Percentiles rank a stretch among this genome's conserved stretches.
These are phyloP conservation scores for Amaranthus cruentus DNA, from an alignment of 148 eudicot species.

Conservation along the genomic window DNA sequence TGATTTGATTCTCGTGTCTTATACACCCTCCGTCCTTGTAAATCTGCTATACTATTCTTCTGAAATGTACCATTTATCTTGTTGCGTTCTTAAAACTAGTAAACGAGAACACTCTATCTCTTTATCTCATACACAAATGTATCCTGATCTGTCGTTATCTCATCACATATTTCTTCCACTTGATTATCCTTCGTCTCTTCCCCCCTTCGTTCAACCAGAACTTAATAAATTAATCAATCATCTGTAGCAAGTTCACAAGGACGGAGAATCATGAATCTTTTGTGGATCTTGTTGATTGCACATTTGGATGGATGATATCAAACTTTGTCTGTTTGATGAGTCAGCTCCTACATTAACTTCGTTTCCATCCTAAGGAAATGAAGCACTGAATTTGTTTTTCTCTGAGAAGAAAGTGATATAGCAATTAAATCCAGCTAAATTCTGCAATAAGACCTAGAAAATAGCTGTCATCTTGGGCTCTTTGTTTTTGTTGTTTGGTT, in stretches of 20 bases:
- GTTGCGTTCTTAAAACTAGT: too few relatives aligned
- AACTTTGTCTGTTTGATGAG: constrained; percentile 38
- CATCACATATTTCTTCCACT: too few relatives aligned
- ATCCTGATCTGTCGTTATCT: too few relatives aligned
- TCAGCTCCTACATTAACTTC: constrained; percentile 19
- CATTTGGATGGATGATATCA: constrained; percentile 30
- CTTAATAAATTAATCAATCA: too few relatives aligned
- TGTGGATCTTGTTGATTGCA: constrained; percentile 6
- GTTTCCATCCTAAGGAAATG: constrained; percentile 4
- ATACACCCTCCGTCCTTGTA: too few relatives aligned
- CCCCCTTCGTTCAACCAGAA: too few relatives aligned
- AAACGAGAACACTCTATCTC: too few relatives aligned
- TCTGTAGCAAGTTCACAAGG: too few relatives aligned
- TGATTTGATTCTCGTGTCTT: neutral
- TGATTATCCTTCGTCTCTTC: too few relatives aligned
- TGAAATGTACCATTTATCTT: too few relatives aligned
- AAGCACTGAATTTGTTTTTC: constrained; percentile 8
- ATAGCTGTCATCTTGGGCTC: constrained; percentile 26
- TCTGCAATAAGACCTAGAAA: neutral
- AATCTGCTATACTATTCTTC: too few relatives aligned
- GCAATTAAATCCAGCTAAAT: constrained; percentile 8
- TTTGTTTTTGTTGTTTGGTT: constrained; percentile 13
- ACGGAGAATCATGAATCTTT: neutral
- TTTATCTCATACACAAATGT: too few relatives aligned
- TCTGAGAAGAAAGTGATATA: constrained; percentile 21